A percentile compares a stretch with the other conserved stretches of the same genome.
These are phyloP conservation scores for Chenopodium berlandieri DNA, from an alignment of 148 eudicot genomes.

Conservation along the genomic window DNA sequence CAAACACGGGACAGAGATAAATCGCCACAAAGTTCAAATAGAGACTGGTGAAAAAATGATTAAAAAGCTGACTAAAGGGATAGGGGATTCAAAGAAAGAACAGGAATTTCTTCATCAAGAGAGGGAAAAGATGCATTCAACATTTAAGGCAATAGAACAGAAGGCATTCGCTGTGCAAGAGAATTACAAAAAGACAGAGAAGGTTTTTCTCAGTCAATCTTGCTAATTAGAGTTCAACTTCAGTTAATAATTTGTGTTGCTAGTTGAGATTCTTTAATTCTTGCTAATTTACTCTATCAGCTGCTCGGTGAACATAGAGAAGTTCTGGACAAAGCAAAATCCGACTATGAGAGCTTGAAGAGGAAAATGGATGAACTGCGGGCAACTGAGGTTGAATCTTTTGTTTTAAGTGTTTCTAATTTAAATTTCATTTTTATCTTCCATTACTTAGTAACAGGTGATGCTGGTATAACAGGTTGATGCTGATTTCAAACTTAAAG, in stretches of 20 bases:
- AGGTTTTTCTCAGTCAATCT: constrained; percentile 41
- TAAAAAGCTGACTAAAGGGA: constrained; percentile 70
- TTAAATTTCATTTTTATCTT: neutral
- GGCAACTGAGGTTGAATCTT: constrained; percentile 71
- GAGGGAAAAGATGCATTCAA: constrained; percentile 51
- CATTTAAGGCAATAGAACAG: constrained; percentile 72
- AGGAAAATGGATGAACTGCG: constrained; percentile 77
- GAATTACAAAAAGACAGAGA: constrained; percentile 63
- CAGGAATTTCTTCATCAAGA: constrained; percentile 62
- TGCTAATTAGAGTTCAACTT: neutral
- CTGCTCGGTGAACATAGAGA: constrained; percentile 78
- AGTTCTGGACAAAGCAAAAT: constrained; percentile 75
- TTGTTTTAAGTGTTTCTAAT: neutral
- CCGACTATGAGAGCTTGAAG: constrained; percentile 69
- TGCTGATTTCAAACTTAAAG: constrained; percentile 91
- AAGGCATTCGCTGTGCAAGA: constrained; percentile 83
- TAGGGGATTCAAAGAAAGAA: constrained; percentile 84
- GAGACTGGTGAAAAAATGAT: constrained; percentile 87
- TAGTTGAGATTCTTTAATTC: constrained; percentile 4
- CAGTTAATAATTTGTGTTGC: neutral
- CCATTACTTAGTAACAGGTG: constrained; percentile 5
- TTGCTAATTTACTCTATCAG: constrained; percentile 30
- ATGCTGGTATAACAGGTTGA: constrained; percentile 61
- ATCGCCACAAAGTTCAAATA: constrained; percentile 86
- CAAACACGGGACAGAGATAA: constrained; percentile 76